Evolutionary conservation across 495 filamentous ascomycete species (phyloP), one percentile per base, ranked within the genome.

Genomic region (Aspergillus taichungensis): DNA sequence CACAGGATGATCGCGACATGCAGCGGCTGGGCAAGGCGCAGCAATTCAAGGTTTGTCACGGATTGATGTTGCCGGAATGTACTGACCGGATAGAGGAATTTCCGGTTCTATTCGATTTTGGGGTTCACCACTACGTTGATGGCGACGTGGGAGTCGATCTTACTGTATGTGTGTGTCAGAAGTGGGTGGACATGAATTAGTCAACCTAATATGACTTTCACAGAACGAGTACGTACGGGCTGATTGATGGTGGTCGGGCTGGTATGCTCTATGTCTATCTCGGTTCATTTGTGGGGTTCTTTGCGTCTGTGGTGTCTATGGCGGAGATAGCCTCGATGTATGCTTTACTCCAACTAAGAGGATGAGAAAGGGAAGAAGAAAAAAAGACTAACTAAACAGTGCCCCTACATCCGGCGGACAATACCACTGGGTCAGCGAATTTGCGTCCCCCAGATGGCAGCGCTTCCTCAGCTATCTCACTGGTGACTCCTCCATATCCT

Each of bases 61-160:
- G 12, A 37, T 9, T 35, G 18, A 29, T 18, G 33, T 33, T n/a
- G n/a, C 12, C 8, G 18, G 33, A 13, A 45, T 53, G 43, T 57
- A 42, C 46, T 42, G 13, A 24, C 27, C 24, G 12, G 8, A 46
- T 40, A 68, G 62, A 59, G 72, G 42, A 72, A 69, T 37, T 71
- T 73, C 49, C 59, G 62, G 7, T 72, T 72, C 30, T 51, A 69
- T 6, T 69, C 72, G 0, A 73, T 73, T 10, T 48, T 74, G 7
- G 66, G 68, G 6, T 74, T 73, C 49, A 66, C 66, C 14, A 69
- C 66, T 11, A 70, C 69, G 1, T 47, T 76, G 27, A 69, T 73
- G 57, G 63, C 66, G 5, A 71, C 67, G 11, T 76, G 71, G 71
- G 71, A 76, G 42, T 68, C 62, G 10, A 61, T 69, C 34, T 40